Conservation (phyloP, 768 basidiomycete genomes). For the Boletellus emodensis region DNA sequence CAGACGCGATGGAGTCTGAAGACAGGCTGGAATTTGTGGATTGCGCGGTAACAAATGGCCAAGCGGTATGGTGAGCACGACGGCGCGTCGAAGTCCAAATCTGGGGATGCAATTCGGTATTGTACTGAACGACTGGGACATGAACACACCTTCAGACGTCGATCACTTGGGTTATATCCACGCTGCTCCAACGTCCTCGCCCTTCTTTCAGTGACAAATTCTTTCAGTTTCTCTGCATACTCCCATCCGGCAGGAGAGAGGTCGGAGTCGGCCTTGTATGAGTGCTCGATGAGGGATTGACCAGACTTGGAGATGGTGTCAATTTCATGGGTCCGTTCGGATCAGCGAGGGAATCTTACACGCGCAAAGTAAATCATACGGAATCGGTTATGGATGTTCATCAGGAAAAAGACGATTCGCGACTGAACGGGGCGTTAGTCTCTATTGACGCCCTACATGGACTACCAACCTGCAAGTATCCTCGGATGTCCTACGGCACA, state of each 20-base stretch:
- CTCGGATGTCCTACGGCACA: conserved; percentile 64
- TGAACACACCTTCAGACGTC: conserved; percentile 59
- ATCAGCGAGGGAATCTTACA: conserved; percentile 41
- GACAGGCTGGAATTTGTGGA: conserved; percentile 12
- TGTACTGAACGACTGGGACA: not conserved
- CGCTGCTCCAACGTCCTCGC: conserved; percentile 71
- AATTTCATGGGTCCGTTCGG: not conserved
- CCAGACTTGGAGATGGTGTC: conserved; percentile 63
- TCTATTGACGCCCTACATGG: not conserved
- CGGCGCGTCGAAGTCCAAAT: conserved; percentile 97
- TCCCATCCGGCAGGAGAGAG: conserved; percentile 95
- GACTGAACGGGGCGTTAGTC: conserved; percentile 47
- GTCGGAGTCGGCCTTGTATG: conserved; percentile 97
- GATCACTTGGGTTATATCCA: conserved; percentile 56
- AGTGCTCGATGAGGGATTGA: conserved; percentile 97
- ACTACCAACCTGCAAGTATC: conserved; percentile 73
- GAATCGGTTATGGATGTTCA: conserved; percentile 97
- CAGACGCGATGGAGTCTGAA: not conserved
- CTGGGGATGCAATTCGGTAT: conserved; percentile 36
- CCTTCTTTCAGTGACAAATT: conserved; percentile 84
- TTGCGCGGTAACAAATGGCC: conserved; percentile 71
- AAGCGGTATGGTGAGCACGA: conserved; percentile 91
- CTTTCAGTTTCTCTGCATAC: conserved; percentile 84
- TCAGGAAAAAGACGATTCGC: conserved; percentile 95
- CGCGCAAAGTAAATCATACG: conserved; percentile 96